phyloP scores from a whole-genome alignment of 441 rosid genomes.

The Euphorbia schlechtendalii region DNA sequence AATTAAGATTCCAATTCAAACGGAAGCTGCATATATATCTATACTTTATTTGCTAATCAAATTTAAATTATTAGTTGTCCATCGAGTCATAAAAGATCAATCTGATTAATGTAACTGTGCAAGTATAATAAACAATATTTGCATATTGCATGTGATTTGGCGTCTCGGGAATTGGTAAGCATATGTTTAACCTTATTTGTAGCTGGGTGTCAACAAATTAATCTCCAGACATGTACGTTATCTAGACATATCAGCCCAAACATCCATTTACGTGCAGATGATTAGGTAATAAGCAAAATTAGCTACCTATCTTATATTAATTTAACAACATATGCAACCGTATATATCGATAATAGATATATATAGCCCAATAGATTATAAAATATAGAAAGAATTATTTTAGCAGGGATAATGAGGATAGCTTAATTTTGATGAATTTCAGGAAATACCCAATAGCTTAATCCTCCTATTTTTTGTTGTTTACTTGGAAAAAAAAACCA shows the following conservation, averaged over 20 bases:
- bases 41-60: not conserved
- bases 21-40: not conserved
- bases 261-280: not conserved
- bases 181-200: not conserved
- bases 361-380: not conserved
- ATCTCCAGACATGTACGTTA: not conserved
- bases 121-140: not conserved
- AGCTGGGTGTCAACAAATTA: not conserved
- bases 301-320: conserved; percentile 1
- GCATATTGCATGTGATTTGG: conserved; percentile 15
- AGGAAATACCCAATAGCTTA: conserved; percentile 4
- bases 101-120: not conserved
- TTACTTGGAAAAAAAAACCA: no score
- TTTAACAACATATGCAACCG: not conserved
- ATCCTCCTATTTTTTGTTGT: no score
- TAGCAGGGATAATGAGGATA: not conserved
- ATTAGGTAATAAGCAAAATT: conserved; percentile 16
- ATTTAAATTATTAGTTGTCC: not conserved
- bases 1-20: not conserved
- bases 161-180: conserved; percentile 1
- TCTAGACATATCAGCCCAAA: not conserved
- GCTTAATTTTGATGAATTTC: not conserved
- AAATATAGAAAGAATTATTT: not conserved
- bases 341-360: no score
- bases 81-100: not conserved